A percentile compares a stretch with the other conserved stretches of the same genome.
Evolutionary conservation across 805 yeast genomes (phyloP).

Genomic region (Myxozyma mucilagina): DNA sequence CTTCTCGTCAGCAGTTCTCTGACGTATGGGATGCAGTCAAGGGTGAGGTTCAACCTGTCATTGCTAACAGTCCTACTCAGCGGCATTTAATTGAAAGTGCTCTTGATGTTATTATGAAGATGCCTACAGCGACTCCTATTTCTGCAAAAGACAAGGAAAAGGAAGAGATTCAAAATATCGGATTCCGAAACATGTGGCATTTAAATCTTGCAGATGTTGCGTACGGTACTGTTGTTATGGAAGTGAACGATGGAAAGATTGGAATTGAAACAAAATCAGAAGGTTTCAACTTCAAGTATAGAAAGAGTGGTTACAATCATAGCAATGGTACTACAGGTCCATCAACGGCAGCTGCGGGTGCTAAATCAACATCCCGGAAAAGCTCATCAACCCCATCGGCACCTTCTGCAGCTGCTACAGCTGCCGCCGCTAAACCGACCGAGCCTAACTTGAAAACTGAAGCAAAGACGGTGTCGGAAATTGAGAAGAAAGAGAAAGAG

Average conservation of each 20-base stretch:
- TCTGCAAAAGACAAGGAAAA: constrained; percentile 48
- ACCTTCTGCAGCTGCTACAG: background rate
- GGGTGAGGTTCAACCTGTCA: constrained; percentile 50
- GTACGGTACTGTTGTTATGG: constrained; percentile 52
- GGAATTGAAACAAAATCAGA: constrained; percentile 54
- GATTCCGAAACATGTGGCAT: constrained; percentile 77
- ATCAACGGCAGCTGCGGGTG: background rate
- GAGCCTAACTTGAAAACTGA: background rate
- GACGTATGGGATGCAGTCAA: constrained; percentile 64
- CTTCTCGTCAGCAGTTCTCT: constrained; percentile 60
- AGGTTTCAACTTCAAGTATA: constrained; percentile 65
- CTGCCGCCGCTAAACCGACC: background rate
- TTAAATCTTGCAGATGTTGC: constrained; percentile 66
- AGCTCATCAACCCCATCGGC: background rate
- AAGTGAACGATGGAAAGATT: constrained; percentile 50
- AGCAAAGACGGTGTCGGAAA: background rate
- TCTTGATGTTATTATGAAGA: constrained; percentile 60
- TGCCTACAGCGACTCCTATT: constrained; percentile 40
- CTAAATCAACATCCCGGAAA: background rate
- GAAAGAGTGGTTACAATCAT: constrained; percentile 35
- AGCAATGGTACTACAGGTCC: background rate
- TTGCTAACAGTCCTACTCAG: constrained; percentile 47
- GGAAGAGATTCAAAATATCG: constrained; percentile 61
- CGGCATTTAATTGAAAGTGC: constrained; percentile 55
- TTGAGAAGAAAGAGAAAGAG: background rate